Evolutionary conservation across 106 monocot species (phyloP), one percentile per base, ranked within the genome.

Genomic region (Cymbidium sinense): DNA sequence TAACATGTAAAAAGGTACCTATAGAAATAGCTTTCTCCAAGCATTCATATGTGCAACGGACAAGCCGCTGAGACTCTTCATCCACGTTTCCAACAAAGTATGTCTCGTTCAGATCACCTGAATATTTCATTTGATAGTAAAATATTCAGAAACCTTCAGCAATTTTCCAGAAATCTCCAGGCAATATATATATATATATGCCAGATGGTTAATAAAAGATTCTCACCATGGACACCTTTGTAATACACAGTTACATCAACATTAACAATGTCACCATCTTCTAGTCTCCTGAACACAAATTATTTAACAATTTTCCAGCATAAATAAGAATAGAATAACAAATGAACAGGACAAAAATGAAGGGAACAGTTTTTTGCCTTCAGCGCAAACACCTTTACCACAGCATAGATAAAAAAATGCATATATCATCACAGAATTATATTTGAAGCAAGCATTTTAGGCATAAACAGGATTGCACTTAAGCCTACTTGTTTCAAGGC

Each of bases 231-330:
- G 39, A 95, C 87, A 69, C 95, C 95, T 78, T 99, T 95, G 81
- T 95, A 95, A 70, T 85, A 93, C 44, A 99, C 90, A 35, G 99
- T 90, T 50, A 99, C 84, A 86, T 99, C 99, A 87, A 99, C 90
- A 86, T 99, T 99, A 76, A 99, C 92, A 85, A 99, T 99, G 80
- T 99, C 99, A 74, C 99, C 99, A 76, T 99, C 95, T 80, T 95
- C 99, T 41, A 99, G 83, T 84, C 72, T 87, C 87, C 99, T 99
- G 90, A 70, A 81, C 18, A 70, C 31, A 78, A 34, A 61, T 5
- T 54, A 29, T 71, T 34, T 61, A 70, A 34, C 25, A 34, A 75
- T 10, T 65, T 30, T 29, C 35, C 74, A 67, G 5, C 15, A 75
- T 20, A 67, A 58, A 23, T n/a, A 75, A 23, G 20, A 81, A 69